These are phyloP conservation scores for Proliferodiscus dingleyae DNA, from an alignment of 2,329 filamentous ascomycete genomes.

Conservation along the genomic window DNA sequence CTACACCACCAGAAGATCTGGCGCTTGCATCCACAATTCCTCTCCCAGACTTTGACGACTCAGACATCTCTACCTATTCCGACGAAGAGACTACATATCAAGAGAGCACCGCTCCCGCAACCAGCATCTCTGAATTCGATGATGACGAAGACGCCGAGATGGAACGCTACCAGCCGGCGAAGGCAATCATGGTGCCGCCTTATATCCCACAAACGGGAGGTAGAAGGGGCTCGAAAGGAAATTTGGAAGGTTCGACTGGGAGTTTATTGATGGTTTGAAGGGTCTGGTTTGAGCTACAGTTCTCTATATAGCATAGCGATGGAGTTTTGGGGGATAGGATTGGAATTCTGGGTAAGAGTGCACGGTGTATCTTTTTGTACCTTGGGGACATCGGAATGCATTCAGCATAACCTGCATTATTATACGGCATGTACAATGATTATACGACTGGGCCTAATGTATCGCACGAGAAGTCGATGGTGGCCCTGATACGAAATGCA, in stretches of 20 bases:
- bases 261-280: conserved; percentile 9
- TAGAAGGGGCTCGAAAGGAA: conserved; percentile 12
- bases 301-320: not conserved
- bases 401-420: too few relatives aligned
- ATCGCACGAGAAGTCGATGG: too few relatives aligned
- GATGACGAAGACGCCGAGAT: conserved; percentile 16
- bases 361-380: too few relatives aligned
- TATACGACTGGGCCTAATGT: too few relatives aligned
- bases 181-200: conserved; percentile 26
- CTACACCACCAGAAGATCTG: too few relatives aligned
- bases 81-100: conserved; percentile 13
- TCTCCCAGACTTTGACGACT: conserved; percentile 18
- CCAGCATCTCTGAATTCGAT: conserved; percentile 23
- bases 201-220: conserved; percentile 21
- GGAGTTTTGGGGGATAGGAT: not conserved
- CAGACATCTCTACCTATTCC: conserved; percentile 10
- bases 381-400: too few relatives aligned
- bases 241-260: conserved; percentile 5
- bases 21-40: conserved; percentile 17
- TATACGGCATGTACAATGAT: too few relatives aligned
- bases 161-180: conserved; percentile 22
- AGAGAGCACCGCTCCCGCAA: conserved; percentile 15
- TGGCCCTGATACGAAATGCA: too few relatives aligned
- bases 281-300: not conserved
- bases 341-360: too few relatives aligned